Percentiles rank a stretch among this genome's conserved stretches.
phyloP scores from a whole-genome alignment of 768 basidiomycete species.

The Dentipellis fragilis region DNA sequence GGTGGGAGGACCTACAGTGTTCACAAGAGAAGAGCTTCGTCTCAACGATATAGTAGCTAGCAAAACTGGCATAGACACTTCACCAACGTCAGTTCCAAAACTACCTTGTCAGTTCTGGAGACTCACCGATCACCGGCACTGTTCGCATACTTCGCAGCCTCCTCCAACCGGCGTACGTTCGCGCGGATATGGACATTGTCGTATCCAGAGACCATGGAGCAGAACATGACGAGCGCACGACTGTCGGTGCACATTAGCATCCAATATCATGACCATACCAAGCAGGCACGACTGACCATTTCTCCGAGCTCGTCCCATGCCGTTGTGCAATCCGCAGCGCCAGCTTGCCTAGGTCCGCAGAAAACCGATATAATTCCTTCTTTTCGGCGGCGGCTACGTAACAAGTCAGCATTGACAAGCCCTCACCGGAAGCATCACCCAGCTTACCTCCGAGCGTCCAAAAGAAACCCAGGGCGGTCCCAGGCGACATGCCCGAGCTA shows the following conservation, averaged over 20 bases:
- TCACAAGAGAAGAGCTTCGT: constrained; percentile 52
- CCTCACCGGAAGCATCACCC: background rate
- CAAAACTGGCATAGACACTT: constrained; percentile 56
- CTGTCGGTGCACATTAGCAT: constrained; percentile 21
- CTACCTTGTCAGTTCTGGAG: background rate
- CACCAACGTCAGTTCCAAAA: background rate
- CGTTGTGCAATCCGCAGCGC: constrained; percentile 59
- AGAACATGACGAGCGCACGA: constrained; percentile 52
- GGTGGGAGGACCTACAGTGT: constrained; percentile 35
- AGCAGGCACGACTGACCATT: constrained; percentile 36
- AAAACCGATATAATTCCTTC: constrained; percentile 56
- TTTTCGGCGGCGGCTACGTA: constrained; percentile 45
- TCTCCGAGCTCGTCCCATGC: constrained; percentile 53
- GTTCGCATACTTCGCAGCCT: constrained; percentile 54
- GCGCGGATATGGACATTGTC: constrained; percentile 55
- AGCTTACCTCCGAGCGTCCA: constrained; percentile 53
- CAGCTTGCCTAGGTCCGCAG: constrained; percentile 55
- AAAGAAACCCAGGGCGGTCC: constrained; percentile 62
- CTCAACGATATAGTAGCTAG: constrained; percentile 42
- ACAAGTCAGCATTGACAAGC: background rate
- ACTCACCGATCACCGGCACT: constrained; percentile 57
- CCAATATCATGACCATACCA: background rate
- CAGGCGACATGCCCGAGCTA: constrained; percentile 60
- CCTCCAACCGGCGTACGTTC: constrained; percentile 50
- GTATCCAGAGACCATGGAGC: constrained; percentile 55